Conservation (phyloP, 306 rosid species). For the Mimosa bimucronata region DNA sequence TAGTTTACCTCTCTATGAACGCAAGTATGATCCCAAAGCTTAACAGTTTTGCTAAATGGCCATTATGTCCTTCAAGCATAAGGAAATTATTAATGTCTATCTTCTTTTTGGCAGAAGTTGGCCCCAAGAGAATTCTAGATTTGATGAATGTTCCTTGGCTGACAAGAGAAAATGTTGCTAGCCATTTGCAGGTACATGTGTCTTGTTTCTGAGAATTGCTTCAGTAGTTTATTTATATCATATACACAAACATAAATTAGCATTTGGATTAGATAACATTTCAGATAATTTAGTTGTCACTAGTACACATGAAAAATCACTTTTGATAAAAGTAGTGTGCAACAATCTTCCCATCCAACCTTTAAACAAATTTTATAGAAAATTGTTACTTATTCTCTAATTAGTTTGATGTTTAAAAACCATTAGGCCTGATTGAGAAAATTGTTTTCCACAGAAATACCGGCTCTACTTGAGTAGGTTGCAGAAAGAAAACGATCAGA, state of each 20-base stretch:
- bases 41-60: conserved; percentile 37
- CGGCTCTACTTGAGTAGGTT: conserved; percentile 93
- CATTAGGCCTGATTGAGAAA: conserved; percentile 36
- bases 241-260: background rate
- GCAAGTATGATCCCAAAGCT: background rate
- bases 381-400: background rate
- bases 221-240: conserved; percentile 29
- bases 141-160: conserved; percentile 95
- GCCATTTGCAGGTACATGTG: conserved; percentile 85
- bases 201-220: conserved; percentile 18
- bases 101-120: conserved; percentile 90
- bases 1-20: background rate
- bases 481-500: conserved; percentile 73
- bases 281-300: conserved; percentile 13
- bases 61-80: conserved; percentile 20
- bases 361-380: background rate
- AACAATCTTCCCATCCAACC: background rate
- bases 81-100: conserved; percentile 47
- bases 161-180: conserved; percentile 94
- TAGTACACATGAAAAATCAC: background rate
- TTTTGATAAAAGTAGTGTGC: conserved; percentile 11
- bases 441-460: conserved; percentile 66
- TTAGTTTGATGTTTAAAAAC: conserved; percentile 29
- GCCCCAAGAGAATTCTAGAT: conserved; percentile 94
- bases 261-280: conserved; percentile 9